phyloP scores from a whole-genome alignment of 2,329 filamentous ascomycete genomes.

The Aspergillus piperis region DNA sequence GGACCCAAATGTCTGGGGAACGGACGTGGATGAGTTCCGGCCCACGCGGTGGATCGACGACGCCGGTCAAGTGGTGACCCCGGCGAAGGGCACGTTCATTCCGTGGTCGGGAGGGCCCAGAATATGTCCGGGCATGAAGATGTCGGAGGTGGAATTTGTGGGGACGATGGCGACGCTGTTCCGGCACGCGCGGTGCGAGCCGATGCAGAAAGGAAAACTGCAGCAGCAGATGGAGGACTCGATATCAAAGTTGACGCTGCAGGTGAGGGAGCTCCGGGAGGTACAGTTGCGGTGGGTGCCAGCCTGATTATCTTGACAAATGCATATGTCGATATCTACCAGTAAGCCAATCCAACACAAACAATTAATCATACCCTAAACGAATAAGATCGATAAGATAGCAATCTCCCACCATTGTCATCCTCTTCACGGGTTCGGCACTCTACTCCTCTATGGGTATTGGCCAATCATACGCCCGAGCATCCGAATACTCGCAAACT shows the following conservation, averaged over 20 bases:
- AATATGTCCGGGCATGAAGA: conserved; percentile 56
- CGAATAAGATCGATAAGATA: no score
- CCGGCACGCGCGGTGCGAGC: conserved; percentile 27
- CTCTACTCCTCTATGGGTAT: not conserved
- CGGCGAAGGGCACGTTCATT: conserved; percentile 45
- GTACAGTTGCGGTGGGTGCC: conserved; percentile 7
- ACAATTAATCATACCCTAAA: no score
- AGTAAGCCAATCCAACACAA: not conserved
- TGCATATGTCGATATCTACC: not conserved
- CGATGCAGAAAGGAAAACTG: conserved; percentile 3
- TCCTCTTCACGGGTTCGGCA: no score
- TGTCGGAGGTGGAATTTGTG: conserved; percentile 59
- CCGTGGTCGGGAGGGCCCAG: conserved; percentile 55
- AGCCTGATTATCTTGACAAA: not conserved
- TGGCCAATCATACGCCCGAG: not conserved
- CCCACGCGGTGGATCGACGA: conserved; percentile 23
- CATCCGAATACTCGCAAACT: not conserved
- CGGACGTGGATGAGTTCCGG: conserved; percentile 5
- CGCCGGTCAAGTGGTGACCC: conserved; percentile 31
- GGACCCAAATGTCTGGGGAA: conserved; percentile 5
- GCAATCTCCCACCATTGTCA: no score
- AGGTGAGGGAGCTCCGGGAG: not conserved
- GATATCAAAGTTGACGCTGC: conserved; percentile 1
- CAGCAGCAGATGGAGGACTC: not conserved
- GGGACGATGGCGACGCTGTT: conserved; percentile 48